Evolutionary conservation across 805 yeast genomes (phyloP).

Genomic region (Metschnikowia arizonensis): DNA sequence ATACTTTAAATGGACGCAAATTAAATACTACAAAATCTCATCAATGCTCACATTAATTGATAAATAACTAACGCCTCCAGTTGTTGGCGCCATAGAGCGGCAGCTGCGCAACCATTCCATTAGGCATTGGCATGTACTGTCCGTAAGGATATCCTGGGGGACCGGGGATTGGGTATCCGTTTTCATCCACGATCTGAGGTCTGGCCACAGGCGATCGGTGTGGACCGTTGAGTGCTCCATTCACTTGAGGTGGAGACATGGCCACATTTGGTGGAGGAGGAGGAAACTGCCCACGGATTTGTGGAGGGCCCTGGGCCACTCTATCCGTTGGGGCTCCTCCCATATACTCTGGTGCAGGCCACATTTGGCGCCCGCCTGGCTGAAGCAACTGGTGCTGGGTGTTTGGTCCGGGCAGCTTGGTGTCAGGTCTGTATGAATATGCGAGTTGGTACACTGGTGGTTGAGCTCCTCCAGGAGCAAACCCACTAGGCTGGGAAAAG

Average conservation of each 20-base stretch:
- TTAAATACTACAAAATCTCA: not conserved
- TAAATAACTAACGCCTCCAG: slow-evolving; percentile 14
- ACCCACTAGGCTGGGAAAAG: slow-evolving; percentile 3
- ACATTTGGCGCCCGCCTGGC: slow-evolving; percentile 25
- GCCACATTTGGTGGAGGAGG: slow-evolving; percentile 14
- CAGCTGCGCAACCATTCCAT: slow-evolving; percentile 26
- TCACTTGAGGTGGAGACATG: slow-evolving; percentile 16
- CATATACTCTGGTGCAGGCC: slow-evolving; percentile 19
- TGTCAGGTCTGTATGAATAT: slow-evolving; percentile 14
- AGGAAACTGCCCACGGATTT: slow-evolving; percentile 13
- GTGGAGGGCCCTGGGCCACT: slow-evolving; percentile 13
- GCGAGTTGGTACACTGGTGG: slow-evolving; percentile 9
- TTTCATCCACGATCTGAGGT: slow-evolving; percentile 11
- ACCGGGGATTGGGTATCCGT: slow-evolving; percentile 17
- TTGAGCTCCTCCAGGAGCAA: slow-evolving; percentile 6
- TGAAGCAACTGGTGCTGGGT: slow-evolving; percentile 24
- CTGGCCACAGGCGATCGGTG: slow-evolving; percentile 16
- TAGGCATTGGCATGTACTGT: slow-evolving; percentile 34
- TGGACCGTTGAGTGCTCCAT: slow-evolving; percentile 9
- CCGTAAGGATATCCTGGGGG: slow-evolving; percentile 39
- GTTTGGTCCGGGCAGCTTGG: slow-evolving; percentile 17
- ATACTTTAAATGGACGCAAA: not conserved
- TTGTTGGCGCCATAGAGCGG: slow-evolving; percentile 19
- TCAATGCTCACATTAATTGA: not conserved
- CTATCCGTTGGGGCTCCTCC: slow-evolving; percentile 25